Base-by-base conservation (phyloP, 257 asterid genomes). In the Eucommia ulmoides region DNA sequence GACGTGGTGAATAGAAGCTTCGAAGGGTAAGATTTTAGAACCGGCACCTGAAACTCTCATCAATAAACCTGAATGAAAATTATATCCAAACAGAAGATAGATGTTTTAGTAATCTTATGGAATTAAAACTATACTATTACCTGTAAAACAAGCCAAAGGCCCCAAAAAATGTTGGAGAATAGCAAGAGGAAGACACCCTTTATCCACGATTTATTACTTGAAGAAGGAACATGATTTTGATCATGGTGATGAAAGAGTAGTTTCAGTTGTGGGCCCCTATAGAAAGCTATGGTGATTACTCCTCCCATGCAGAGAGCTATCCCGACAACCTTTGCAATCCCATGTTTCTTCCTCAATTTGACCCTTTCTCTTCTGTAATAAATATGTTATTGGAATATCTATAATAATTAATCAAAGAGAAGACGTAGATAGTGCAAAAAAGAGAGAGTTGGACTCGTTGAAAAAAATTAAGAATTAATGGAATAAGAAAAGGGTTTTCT, bases 61-160 rank as follows among this genome's bases (percentile, higher is more conserved):
- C n/a, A n/a, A n/a, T n/a, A n/a, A n/a, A n/a, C n/a, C n/a, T n/a
- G n/a, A n/a, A n/a, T n/a, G n/a, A n/a, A n/a, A n/a, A n/a, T n/a
- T n/a, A n/a, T n/a, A n/a, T n/a, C n/a, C n/a, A n/a, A n/a, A n/a
- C n/a, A n/a, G n/a, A n/a, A n/a, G n/a, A n/a, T n/a, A n/a, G n/a
- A n/a, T n/a, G n/a, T n/a, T n/a, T n/a, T n/a, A n/a, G n/a, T n/a
- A n/a, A n/a, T n/a, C n/a, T n/a, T n/a, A n/a, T n/a, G n/a, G n/a
- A n/a, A n/a, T n/a, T n/a, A n/a, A n/a, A n/a, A n/a, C n/a, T n/a
- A n/a, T n/a, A n/a, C n/a, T n/a, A 46, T 9, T 53, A 81, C 97
- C 95, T 88, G 97, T 16, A 76, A 58, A 9, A 84, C 73, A 16
- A 84, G 88, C 95, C 95, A 88, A 2, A 64, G 35, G 20, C 89